A percentile compares a stretch with the other conserved stretches of the same genome.
phyloP scores from a whole-genome alignment of 805 yeast species.

The Ogataea pini region DNA sequence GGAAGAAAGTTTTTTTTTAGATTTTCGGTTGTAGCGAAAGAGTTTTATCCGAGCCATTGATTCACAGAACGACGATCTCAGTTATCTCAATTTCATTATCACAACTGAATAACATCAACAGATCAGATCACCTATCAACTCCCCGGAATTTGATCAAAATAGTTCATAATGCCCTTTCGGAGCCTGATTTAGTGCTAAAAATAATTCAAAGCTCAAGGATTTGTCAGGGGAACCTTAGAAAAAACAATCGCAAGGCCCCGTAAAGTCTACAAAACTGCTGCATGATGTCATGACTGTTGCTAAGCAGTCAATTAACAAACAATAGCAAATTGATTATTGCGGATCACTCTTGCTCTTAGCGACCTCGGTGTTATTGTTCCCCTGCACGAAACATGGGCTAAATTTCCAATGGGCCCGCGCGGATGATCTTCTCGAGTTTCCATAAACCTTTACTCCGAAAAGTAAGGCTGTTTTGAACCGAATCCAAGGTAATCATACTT shows the following conservation, averaged over 20 bases:
- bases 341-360: not conserved
- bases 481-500: no score
- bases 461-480: no score
- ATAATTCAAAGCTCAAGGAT: not conserved
- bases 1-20: not conserved
- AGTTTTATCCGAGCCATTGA: not conserved
- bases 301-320: not conserved
- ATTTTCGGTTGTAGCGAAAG: not conserved
- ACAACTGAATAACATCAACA: no score
- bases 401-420: not conserved
- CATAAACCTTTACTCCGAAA: not conserved
- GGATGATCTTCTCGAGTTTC: not conserved
- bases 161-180: not conserved
- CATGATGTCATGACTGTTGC: slow-evolving; percentile 5
- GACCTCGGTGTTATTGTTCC: not conserved
- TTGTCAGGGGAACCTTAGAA: not conserved
- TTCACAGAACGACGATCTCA: not conserved
- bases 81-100: not conserved
- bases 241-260: not conserved
- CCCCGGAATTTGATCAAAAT: not conserved
- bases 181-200: not conserved
- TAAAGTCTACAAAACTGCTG: not conserved
- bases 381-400: not conserved
- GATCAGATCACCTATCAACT: no score
- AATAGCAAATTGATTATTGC: not conserved